Evolutionary conservation across 495 filamentous ascomycete genomes (phyloP).

Genomic region (Aspergillus panamensis): DNA sequence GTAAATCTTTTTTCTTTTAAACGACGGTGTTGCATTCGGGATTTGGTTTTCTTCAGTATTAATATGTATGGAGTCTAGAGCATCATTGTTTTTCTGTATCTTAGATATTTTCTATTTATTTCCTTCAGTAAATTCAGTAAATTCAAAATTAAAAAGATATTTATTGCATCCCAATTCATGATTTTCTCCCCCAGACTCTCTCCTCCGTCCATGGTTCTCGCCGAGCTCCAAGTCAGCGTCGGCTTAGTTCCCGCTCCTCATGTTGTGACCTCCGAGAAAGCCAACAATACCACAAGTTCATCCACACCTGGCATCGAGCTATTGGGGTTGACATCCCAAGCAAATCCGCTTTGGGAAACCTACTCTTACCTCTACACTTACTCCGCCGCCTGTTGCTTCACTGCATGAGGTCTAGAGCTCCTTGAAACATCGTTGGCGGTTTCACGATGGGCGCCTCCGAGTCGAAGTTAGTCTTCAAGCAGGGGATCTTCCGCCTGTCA

Average conservation of each 20-base stretch:
- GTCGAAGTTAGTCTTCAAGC: conserved; percentile 98
- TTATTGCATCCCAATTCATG: too few relatives aligned
- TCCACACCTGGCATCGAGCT: conserved; percentile 15
- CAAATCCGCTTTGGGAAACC: not conserved
- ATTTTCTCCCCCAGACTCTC: not conserved
- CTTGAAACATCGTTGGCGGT: conserved; percentile 21
- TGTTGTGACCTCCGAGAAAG: conserved; percentile 18
- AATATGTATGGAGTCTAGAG: not conserved
- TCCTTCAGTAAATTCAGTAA: not conserved
- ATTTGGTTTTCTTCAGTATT: not conserved
- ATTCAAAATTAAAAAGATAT: not conserved
- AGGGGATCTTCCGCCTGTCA: conserved; percentile 95
- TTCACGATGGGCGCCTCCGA: conserved; percentile 91
- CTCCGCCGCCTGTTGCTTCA: not conserved
- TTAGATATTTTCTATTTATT: not conserved
- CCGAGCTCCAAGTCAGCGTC: conserved; percentile 8
- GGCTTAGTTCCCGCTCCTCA: conserved; percentile 19
- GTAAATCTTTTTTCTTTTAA: conserved; percentile 9
- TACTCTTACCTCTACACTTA: not conserved
- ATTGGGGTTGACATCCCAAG: conserved; percentile 6
- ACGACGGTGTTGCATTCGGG: not conserved
- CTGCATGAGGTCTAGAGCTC: conserved; percentile 30
- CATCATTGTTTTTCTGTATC: not conserved
- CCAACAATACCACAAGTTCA: conserved; percentile 21
- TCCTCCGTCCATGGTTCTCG: conserved; percentile 5